Evolutionary conservation across 768 basidiomycete genomes (phyloP), one percentile per base, ranked within the genome.

Genomic region (Lentinula detonsa): DNA sequence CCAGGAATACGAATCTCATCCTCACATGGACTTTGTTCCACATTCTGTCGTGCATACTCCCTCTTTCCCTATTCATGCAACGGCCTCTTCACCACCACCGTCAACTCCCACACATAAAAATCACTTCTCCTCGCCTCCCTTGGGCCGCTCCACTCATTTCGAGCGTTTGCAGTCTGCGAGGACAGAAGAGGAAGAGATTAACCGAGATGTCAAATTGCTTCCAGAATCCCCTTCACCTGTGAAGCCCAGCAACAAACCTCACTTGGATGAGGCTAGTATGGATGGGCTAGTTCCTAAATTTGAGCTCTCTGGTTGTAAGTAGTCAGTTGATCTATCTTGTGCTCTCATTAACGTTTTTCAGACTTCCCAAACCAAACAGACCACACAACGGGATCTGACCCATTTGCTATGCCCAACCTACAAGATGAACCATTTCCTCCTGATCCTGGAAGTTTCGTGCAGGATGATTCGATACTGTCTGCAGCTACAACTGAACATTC

Each of bases 201-300:
- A 78, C 15, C 67, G 69, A 51, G 78, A 81, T 58, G 68, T 79
- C 15, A 69, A 70, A 35, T 76, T 77, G 72, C 71, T 81, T 10
- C 81, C 82, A 33, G 79, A 80, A 0, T 82, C 81, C 3, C 82
- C 82, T 5, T 81, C 78, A 16, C 81, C 80, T 1, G 69, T 61
- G 6, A 61, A 61, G 48, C 40, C 40, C n/a, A 52, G 21, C 21
- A 31, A 74, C 15, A 78, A 75, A 62, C 57, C 65, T 11, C 64
- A 60, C 39, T 21, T 46, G 33, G 21, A 49, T 8, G 53, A 50
- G 8, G 51, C 49, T 43, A 43, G 9, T 7, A 40, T 34, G 5
- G 57, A 55, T 34, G 64, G 67, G 9, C 60, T 63, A 50, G 70
- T 65, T 34, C 64, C 68, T 11, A 56, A 62, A 9, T 65, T 69